Conservation (phyloP, 2,329 filamentous ascomycete genomes). For the Rosellinia necatrix region DNA sequence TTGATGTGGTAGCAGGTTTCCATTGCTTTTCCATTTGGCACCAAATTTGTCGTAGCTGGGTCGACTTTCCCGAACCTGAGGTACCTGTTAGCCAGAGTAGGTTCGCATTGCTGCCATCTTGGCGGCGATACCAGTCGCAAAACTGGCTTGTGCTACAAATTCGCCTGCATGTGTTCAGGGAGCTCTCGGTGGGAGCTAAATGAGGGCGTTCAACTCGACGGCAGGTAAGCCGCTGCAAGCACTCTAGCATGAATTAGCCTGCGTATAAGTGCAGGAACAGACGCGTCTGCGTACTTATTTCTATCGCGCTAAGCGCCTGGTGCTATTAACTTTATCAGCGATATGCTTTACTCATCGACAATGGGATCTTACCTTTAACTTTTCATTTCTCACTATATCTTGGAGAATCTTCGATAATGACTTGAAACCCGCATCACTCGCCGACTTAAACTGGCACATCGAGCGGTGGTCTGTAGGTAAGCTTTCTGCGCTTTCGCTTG, state of each 20-base stretch:
- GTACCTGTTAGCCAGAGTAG: constrained; percentile 24
- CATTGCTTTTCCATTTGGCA: constrained; percentile 22
- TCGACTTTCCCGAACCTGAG: constrained; percentile 25
- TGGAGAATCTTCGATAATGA: constrained; percentile 10
- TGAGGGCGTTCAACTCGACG: neutral
- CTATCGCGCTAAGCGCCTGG: constrained; percentile 8
- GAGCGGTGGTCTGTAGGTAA: constrained; percentile 15
- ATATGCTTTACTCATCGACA: neutral
- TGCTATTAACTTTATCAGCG: constrained; percentile 14
- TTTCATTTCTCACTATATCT: constrained; percentile 18
- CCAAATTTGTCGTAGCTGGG: constrained; percentile 14
- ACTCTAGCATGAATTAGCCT: constrained; percentile 15
- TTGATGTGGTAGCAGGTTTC: constrained; percentile 8
- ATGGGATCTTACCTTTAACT: constrained; percentile 11
- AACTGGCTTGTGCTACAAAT: constrained; percentile 21
- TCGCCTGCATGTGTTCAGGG: constrained; percentile 10
- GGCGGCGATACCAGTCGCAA: constrained; percentile 23
- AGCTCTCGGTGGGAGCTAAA: neutral
- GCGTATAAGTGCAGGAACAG: neutral
- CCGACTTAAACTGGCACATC: constrained; percentile 20
- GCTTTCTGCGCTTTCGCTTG: constrained; percentile 16
- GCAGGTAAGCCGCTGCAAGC: constrained; percentile 9
- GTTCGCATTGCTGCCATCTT: constrained; percentile 12
- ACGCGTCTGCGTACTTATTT: constrained; percentile 8
- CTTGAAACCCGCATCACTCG: constrained; percentile 12